Conservation (phyloP, 768 basidiomycete species). For the Phaeotremella fagi region DNA sequence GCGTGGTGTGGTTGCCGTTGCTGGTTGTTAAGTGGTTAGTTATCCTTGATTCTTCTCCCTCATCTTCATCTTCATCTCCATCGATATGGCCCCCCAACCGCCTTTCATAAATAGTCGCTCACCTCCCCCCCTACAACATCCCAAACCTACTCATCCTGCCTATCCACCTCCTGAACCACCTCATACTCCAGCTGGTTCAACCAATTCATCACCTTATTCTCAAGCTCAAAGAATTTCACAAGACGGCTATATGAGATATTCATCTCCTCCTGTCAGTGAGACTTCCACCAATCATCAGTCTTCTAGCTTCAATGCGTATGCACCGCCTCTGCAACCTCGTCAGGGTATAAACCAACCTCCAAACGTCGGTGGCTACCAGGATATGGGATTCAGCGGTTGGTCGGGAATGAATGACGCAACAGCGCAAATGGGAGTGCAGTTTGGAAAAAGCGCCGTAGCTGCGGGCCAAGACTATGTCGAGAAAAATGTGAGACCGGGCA, state of each 20-base stretch:
- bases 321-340: conserved; percentile 14
- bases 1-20: no score
- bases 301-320: conserved; percentile 24
- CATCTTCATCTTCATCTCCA: no score
- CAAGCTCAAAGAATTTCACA: conserved; percentile 43
- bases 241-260: conserved; percentile 42
- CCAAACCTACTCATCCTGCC: conserved; percentile 47
- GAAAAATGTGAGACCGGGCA: conserved; percentile 65
- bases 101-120: conserved; percentile 44
- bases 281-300: conserved; percentile 2
- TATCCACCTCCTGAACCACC: conserved; percentile 48
- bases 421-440: conserved; percentile 92
- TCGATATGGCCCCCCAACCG: no score
- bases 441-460: conserved; percentile 82
- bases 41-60: no score
- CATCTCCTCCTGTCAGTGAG: conserved; percentile 37
- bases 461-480: conserved; percentile 95
- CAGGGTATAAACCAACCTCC: conserved; percentile 12
- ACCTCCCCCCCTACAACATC: conserved; percentile 47
- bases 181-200: conserved; percentile 32
- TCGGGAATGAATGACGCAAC: conserved; percentile 86
- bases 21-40: no score
- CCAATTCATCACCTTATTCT: conserved; percentile 43
- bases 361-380: conserved; percentile 7
- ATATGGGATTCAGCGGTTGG: conserved; percentile 24